Percentiles rank a stretch among this genome's conserved stretches.
phyloP scores from a whole-genome alignment of 1,284 basidiomycete genomes.

The Leccinum colubrinum region DNA sequence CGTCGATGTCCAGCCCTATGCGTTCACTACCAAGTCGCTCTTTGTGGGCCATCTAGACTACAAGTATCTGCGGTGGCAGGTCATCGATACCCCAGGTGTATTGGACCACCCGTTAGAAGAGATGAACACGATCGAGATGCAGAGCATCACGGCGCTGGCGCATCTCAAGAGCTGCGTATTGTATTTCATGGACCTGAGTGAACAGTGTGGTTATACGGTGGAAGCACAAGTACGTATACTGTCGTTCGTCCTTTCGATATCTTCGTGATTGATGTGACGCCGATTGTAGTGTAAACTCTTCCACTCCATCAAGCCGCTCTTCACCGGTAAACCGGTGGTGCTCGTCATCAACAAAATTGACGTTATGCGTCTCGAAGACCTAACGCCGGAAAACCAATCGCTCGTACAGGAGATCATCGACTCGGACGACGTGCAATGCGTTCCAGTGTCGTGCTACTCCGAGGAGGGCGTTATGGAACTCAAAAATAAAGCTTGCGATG shows the following conservation, averaged over 20 bases:
- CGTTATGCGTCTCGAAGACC: conserved; percentile 81
- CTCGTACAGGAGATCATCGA: conserved; percentile 86
- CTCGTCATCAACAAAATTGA: conserved; percentile 97
- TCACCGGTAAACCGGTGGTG: conserved; percentile 82
- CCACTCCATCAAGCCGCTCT: conserved; percentile 96
- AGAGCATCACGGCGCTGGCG: conserved; percentile 94
- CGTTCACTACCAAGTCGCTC: conserved; percentile 95
- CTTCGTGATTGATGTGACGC: background rate
- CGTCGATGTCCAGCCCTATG: conserved; percentile 97
- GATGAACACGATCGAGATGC: conserved; percentile 99
- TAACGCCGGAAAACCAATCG: conserved; percentile 69
- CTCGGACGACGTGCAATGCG: conserved; percentile 64
- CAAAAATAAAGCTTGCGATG: conserved; percentile 91
- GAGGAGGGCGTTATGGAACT: conserved; percentile 96
- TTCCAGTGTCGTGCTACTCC: conserved; percentile 89
- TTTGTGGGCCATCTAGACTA: conserved; percentile 97
- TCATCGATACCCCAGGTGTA: conserved; percentile 94
- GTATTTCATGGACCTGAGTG: conserved; percentile 97
- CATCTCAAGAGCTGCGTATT: conserved; percentile 90
- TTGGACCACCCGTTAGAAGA: conserved; percentile 94
- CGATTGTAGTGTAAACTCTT: conserved; percentile 84
- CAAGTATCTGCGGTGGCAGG: conserved; percentile 97
- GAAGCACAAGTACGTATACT: conserved; percentile 76
- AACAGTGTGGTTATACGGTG: conserved; percentile 94
- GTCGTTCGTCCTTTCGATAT: background rate